Evolutionary conservation across 192 early-diverging fungal species (phyloP), one percentile per base, ranked within the genome.

Genomic region (Mortierella alpina): DNA sequence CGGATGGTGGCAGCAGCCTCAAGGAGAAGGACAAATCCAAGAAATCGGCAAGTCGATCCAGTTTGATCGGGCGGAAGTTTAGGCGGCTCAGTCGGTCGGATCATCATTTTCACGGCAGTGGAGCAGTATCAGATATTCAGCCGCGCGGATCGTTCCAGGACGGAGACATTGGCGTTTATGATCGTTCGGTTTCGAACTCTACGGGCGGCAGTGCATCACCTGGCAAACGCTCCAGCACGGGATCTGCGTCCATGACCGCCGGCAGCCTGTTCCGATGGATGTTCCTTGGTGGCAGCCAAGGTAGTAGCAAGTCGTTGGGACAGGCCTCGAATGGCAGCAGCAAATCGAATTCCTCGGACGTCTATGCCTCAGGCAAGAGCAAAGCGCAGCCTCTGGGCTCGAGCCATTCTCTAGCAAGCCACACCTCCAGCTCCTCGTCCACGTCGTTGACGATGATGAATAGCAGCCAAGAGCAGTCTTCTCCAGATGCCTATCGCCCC

Each of bases 211-310:
- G n/a, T 14, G 14, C 13, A 4, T 55, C 8, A 51, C 22, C 46
- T 18, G 47, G 48, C 45, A 80, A 80, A 47, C 69, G 77, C 10
- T 47, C 59, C 47, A 72, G 77, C 14, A 68, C 77, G 12, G 77
- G 77, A 41, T 80, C 77, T 4, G 40, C 18, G 2, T 45, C 77
- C 6, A 66, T 80, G 41, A 72, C 77, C 2, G 70, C 77, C 14
- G 77, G 77, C 18, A 68, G 77, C 47, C 39, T 80, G 48, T 68
- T 80, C 46, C 61, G 77, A 1, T 80, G 77, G 77, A 80, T 80
- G 77, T 80, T 80, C 41, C 17, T 57, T 59, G 44, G 39, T 3
- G 55, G 54, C 13, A 50, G 58, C 17, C 18, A 5, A 7, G 44
- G 51, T 47, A 17, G 12, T 45, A 50, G 49, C 7, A 50, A 58